phyloP scores from a whole-genome alignment of 495 filamentous ascomycete genomes.

The Letharia lupina region DNA sequence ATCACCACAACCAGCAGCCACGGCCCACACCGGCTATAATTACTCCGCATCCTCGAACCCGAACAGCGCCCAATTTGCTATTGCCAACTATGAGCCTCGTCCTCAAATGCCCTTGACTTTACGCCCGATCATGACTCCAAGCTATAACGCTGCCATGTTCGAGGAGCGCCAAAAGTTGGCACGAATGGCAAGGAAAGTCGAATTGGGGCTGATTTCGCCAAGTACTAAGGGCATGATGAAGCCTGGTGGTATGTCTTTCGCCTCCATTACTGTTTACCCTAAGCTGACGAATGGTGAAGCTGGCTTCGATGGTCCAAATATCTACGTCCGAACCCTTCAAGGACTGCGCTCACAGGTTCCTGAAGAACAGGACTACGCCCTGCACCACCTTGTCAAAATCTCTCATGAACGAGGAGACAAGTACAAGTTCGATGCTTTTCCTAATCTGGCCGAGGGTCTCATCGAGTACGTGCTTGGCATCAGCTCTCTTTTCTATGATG shows the following conservation, averaged over 20 bases:
- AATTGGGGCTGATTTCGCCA: constrained; percentile 18
- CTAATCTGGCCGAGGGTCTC: constrained; percentile 80
- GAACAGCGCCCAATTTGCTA: constrained; percentile 40
- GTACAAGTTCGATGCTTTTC: constrained; percentile 86
- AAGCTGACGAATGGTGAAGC: constrained; percentile 30
- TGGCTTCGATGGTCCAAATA: constrained; percentile 66
- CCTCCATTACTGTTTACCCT: not conserved
- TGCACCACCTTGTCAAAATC: constrained; percentile 91
- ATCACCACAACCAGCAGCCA: constrained; percentile 32
- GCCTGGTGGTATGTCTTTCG: constrained; percentile 40
- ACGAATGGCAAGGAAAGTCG: constrained; percentile 25
- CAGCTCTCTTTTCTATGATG: constrained; percentile 64
- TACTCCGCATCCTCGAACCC: constrained; percentile 23
- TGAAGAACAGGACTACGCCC: constrained; percentile 76
- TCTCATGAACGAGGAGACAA: constrained; percentile 92
- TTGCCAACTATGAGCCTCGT: constrained; percentile 52
- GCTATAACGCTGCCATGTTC: constrained; percentile 56
- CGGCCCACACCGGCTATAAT: constrained; percentile 26
- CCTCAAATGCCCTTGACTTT: constrained; percentile 48
- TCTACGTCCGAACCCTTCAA: constrained; percentile 75
- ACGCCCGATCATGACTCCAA: constrained; percentile 61
- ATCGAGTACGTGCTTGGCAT: constrained; percentile 74
- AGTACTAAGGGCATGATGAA: constrained; percentile 42
- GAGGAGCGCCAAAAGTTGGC: constrained; percentile 38
- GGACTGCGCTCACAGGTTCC: constrained; percentile 72